Base-by-base conservation (phyloP, 176 grass and related monocot species). In the Rhynchospora breviuscula region DNA sequence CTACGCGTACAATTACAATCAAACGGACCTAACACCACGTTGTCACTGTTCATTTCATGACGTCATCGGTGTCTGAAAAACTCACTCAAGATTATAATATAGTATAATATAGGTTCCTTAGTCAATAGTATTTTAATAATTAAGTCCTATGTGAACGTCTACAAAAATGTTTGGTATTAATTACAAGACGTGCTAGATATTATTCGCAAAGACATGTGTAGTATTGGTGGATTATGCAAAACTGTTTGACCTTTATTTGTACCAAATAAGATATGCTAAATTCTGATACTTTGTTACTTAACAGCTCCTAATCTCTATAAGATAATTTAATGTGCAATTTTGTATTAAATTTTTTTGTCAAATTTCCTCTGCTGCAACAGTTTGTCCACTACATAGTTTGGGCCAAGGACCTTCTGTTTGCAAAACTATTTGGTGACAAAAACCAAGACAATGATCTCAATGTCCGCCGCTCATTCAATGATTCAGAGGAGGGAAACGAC, bases 361-460 rank as follows among this genome's bases (percentile, higher is more conserved):
- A n/a, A 57, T 23, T 31, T 56, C 73, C 46, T 86, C 17, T 58
- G 58, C 58, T 78, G 29, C 63, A 83, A 14, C 84, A 99, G 97
- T 99, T 96, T 88, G 87, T 99, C 69, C 97, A 99, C 74, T 99
- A 93, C 80, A 89, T 99, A 54, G 97, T 99, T 87, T 99, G 97
- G 97, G 93, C 97, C 74, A 99, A 96, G 85, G 97, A 99, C 18
- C 78, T 99, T 71, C 97, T 99, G 82, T 96, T 99, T 91, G 93
- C 97, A 29, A 99, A 99, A 86, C 46, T 99, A 26, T 99, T 99
- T 88, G 93, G 97, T 52, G 93, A 93, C 67, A 96, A 78, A 80
- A 99, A 99, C 54, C 97, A 96, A 81, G 97, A 91, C 56, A 99
- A 99, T 89, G 97, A 99, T 86, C 90, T 99, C 85, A 92, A 96